phyloP scores from a whole-genome alignment of 768 basidiomycete genomes.

The Boletus rufocinnamomeus region DNA sequence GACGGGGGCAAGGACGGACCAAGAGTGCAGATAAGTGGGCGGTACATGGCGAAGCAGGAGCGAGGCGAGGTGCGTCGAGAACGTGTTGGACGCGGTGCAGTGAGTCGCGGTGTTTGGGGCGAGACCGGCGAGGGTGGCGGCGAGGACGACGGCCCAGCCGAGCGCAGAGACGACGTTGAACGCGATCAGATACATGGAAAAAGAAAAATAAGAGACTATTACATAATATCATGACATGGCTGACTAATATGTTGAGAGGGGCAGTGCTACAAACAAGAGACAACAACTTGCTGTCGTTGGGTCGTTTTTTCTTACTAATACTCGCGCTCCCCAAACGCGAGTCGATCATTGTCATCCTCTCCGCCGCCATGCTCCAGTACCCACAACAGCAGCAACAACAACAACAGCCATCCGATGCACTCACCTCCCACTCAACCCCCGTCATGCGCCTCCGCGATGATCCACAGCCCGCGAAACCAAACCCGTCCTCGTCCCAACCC shows the following conservation, averaged over 20 bases:
- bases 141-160: conserved; percentile 76
- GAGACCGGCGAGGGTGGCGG: conserved; percentile 52
- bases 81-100: conserved; percentile 40
- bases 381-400: conserved; percentile 17
- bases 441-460: conserved; percentile 69
- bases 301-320: conserved; percentile 39
- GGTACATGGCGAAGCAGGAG: conserved; percentile 39
- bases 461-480: conserved; percentile 26
- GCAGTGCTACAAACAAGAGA: conserved; percentile 20
- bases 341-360: conserved; percentile 29
- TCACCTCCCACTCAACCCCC: conserved; percentile 18
- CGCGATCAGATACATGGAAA: conserved; percentile 57
- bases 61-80: conserved; percentile 39
- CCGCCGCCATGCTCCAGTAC: conserved; percentile 33
- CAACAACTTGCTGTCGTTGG: conserved; percentile 18
- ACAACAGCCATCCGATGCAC: conserved; percentile 21
- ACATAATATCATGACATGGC: conserved; percentile 8
- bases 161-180: conserved; percentile 79
- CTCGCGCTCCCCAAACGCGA: conserved; percentile 38
- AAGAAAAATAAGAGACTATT: not conserved
- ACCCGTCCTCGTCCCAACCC: conserved; percentile 21
- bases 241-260: conserved; percentile 7
- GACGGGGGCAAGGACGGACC: conserved; percentile 65
- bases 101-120: conserved; percentile 1
- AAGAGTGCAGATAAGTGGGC: conserved; percentile 53